These are phyloP conservation scores for Pseudonitzschia delicatissima DNA, from an alignment of 108 stramenopile genomes.

Conservation along the genomic window DNA sequence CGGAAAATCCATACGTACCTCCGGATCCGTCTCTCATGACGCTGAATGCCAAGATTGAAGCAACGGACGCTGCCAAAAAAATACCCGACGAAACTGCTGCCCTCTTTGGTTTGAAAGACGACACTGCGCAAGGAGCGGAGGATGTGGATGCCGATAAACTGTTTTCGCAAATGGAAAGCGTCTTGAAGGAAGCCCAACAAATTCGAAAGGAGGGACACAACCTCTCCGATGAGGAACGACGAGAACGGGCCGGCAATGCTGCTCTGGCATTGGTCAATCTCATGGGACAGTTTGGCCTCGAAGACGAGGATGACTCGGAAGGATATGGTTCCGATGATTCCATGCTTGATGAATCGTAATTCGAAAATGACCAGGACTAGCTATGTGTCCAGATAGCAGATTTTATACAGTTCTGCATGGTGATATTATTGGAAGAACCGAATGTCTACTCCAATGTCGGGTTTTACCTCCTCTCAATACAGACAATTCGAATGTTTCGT, in stretches of 20 bases:
- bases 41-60: not conserved
- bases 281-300: constrained; percentile 66
- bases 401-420: no score
- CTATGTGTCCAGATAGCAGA: no score
- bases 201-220: constrained; percentile 58
- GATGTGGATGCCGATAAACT: constrained; percentile 39
- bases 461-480: no score
- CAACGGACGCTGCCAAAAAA: not conserved
- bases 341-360: no score
- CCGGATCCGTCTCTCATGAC: constrained; percentile 27
- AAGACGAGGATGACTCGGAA: constrained; percentile 53
- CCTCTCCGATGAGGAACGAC: constrained; percentile 67
- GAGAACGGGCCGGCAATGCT: constrained; percentile 69
- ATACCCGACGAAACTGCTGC: constrained; percentile 2
- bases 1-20: constrained; percentile 25
- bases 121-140: not conserved
- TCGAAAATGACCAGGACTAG: no score
- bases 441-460: no score
- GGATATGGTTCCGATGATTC: constrained; percentile 20
- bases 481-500: no score
- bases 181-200: constrained; percentile 54
- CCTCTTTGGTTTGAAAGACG: constrained; percentile 6
- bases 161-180: constrained; percentile 62
- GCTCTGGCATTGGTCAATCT: constrained; percentile 74
- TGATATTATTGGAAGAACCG: no score